Evolutionary conservation across 2,329 filamentous ascomycete species (phyloP).

Genomic region (Claviceps sp.): DNA sequence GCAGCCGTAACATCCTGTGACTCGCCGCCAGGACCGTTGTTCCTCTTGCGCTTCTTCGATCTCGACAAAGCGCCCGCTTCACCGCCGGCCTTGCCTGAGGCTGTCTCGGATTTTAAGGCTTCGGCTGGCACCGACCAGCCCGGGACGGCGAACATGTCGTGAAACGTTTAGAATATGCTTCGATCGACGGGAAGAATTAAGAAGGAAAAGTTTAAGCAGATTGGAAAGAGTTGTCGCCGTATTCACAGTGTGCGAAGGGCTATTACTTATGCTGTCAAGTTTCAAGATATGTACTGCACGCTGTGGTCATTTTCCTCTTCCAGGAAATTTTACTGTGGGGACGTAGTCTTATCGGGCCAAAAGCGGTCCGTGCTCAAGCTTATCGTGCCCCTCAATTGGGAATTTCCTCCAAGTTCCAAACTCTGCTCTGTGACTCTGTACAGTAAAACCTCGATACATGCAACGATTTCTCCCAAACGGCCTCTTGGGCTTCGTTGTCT

Average conservation of each 20-base stretch:
- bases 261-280: not conserved
- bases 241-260: not conserved
- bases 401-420: too few relatives aligned
- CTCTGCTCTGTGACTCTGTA: too few relatives aligned
- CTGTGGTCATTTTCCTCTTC: not conserved
- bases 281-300: not conserved
- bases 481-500: too few relatives aligned
- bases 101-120: conserved; percentile 55
- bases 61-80: conserved; percentile 27
- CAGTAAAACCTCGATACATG: too few relatives aligned
- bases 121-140: conserved; percentile 77
- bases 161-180: not conserved
- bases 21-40: conserved; percentile 8
- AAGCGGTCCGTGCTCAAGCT: conserved; percentile 1
- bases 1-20: conserved; percentile 42
- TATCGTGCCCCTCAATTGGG: not conserved
- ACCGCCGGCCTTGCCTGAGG: conserved; percentile 16
- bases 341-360: not conserved
- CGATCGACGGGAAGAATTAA: not conserved
- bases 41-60: conserved; percentile 46
- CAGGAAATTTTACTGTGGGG: conserved; percentile 3
- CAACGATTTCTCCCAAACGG: too few relatives aligned
- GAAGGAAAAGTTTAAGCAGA: not conserved
- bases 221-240: not conserved
- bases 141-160: conserved; percentile 75